Base-by-base conservation (phyloP, 106 monocot genomes). In the Vanilla planifolia region DNA sequence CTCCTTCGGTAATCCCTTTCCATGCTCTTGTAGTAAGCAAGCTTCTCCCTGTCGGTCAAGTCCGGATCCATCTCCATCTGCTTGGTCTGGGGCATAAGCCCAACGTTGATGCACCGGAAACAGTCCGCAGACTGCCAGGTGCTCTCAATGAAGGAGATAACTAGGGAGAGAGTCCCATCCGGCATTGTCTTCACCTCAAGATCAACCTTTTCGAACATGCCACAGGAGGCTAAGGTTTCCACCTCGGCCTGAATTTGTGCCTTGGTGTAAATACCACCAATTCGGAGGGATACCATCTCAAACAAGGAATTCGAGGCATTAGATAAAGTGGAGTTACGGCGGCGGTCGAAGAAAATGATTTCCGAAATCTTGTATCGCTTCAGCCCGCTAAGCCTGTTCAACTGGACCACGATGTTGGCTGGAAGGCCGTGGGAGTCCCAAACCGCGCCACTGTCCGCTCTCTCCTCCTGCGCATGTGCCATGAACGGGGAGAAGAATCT, bases 161-260 rank as follows among this genome's bases (percentile, higher is more conserved):
- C 88, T 20, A 88, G 55, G 0, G 69, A 73, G 15, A 98, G 64
- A 3, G 98, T 79, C 33, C 91, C 91, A 28, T 98, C 98, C 0
- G 92, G 88, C 67, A 88, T 98, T 0, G 98, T 85, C 56, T 88
- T 92, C 41, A 60, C 81, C 30, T 92, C 92, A 13, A 98, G 74
- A 39, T 98, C 92, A 6, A 98, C 98, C 76, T 68, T 85, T 79
- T 98, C 98, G 40, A 98, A 98, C 98, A 98, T 98, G 36, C 98
- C 98, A 29, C 88, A 98, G 11, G 88, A 75, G 29, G 88, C 92
- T 2, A 98, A 75, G 9, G 77, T 88, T 53, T 98, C 98, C 22
- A 98, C 70, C 77, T 98, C 98, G 55, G 76, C 60, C 68, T 80
- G 88, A 34, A 98, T 81, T 75, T 92, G 88, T 9, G 80, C 70